Base-by-base conservation (phyloP, 1,284 basidiomycete genomes). In the Xerocomus minutiporus region DNA sequence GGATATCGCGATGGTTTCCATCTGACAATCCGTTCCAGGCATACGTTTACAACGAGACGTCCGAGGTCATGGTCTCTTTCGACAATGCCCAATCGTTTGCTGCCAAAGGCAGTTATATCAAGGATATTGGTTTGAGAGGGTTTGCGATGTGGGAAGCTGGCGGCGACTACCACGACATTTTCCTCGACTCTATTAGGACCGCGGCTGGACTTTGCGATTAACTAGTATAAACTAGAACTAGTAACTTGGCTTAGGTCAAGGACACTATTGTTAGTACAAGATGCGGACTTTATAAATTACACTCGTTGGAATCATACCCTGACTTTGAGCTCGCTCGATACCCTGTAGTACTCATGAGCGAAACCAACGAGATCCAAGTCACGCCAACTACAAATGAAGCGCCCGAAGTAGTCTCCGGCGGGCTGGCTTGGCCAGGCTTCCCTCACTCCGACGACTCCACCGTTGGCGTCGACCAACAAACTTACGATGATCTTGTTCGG, bases 111-210 rank as follows among this genome's bases (percentile, higher is more conserved):
- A 58, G 61, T 1, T 83, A 75, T 66, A 79, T 84, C 61, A 70
- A 70, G 53, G 56, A 66, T 8, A 63, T 59, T 8, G 73, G 75
- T 15, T 63, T 83, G 12, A 71, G 70, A 53, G 82, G 82, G 1
- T 83, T 82, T 60, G 68, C 78, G 4, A 75, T 81, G 68, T 84
- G 80, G 79, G 77, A 83, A 60, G 73, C 77, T 34, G 80, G 75
- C 32, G 80, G 80, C 9, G 82, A 83, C 61, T 77, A 62, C 49
- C 53, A 76, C 4, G 70, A 79, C 54, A 76, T 77, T 43, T 72
- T 84, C 29, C 61, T 83, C 15, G 70, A 81, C 54, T 69, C 80
- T 1, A 78, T 83, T 59, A 73, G 75, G 36, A 38, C 32, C 9
- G 65, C 66, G 5, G 69, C 62, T 47, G 75, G 79, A 55, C 65